A percentile compares a stretch with the other conserved stretches of the same genome.
phyloP scores from a whole-genome alignment of 805 yeast genomes.

The Barnettozyma vustinii region DNA sequence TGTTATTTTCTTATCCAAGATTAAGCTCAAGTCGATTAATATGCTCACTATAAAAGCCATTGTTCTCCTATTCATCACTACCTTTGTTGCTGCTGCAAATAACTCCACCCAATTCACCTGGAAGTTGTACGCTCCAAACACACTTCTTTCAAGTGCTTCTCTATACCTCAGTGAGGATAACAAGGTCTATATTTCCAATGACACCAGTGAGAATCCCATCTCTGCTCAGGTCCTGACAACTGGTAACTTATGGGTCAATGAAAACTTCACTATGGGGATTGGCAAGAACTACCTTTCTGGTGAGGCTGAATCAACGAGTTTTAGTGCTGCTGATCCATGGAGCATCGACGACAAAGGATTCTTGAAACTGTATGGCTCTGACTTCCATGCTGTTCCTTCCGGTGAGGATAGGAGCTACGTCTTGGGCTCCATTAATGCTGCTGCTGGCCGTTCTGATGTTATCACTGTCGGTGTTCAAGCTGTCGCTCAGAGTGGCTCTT shows the following conservation, averaged over 20 bases:
- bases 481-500: background rate
- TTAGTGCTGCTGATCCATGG: constrained; percentile 7
- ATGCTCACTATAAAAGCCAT: background rate
- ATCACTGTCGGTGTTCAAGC: constrained; percentile 6
- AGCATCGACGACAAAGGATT: constrained; percentile 10
- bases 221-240: background rate
- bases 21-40: background rate
- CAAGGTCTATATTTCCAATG: background rate
- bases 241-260: background rate
- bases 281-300: constrained; percentile 10
- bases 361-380: constrained; percentile 7
- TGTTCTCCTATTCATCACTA: background rate
- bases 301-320: constrained; percentile 1
- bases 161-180: background rate
- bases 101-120: constrained; percentile 1
- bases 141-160: background rate
- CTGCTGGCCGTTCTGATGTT: background rate
- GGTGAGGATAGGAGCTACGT: constrained; percentile 11
- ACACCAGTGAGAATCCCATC: background rate
- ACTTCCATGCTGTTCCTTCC: constrained; percentile 11
- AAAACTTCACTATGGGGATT: constrained; percentile 8
- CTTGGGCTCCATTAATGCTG: constrained; percentile 12
- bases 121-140: background rate
- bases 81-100: constrained; percentile 1
- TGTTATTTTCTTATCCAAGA: background rate